phyloP scores from a whole-genome alignment of 2,329 filamentous ascomycete species.

The Paraconiothyrium brasiliense region DNA sequence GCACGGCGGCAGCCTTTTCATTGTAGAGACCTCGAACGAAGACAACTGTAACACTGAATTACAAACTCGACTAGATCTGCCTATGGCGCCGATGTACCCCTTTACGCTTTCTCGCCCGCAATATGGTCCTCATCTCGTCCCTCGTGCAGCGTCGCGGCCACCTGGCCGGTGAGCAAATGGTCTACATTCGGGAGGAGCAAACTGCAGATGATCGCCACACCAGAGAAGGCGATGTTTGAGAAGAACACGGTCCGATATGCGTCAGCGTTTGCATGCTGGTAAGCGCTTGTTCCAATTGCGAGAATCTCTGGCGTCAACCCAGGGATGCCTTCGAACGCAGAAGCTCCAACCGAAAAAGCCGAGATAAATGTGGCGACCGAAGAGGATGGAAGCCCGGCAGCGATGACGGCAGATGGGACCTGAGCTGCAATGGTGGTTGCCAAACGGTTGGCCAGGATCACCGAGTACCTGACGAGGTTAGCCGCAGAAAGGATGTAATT shows the following conservation, averaged over 20 bases:
- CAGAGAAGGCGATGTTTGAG: slow-evolving; percentile 49
- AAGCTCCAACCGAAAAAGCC: slow-evolving; percentile 31
- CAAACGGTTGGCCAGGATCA: slow-evolving; percentile 48
- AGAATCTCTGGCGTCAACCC: slow-evolving; percentile 45
- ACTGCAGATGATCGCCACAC: slow-evolving; percentile 41
- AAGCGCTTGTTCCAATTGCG: slow-evolving; percentile 39
- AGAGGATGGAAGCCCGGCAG: slow-evolving; percentile 45
- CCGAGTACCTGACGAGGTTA: slow-evolving; percentile 28
- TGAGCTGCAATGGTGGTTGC: slow-evolving; percentile 39
- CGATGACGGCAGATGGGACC: slow-evolving; percentile 43
- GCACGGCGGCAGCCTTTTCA: not conserved
- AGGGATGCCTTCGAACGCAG: slow-evolving; percentile 39
- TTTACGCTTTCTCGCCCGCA: slow-evolving; percentile 13
- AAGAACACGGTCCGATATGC: slow-evolving; percentile 51
- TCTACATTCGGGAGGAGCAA: slow-evolving; percentile 48
- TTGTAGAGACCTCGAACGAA: not conserved
- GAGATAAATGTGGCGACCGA: slow-evolving; percentile 45
- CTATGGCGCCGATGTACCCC: not conserved
- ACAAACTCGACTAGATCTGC: not conserved
- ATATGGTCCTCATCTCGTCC: slow-evolving; percentile 17
- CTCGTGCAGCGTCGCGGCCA: slow-evolving; percentile 45
- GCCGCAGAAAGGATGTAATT: not conserved
- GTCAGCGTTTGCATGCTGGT: slow-evolving; percentile 46
- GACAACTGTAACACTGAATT: not conserved
- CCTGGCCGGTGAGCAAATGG: slow-evolving; percentile 43